Evolutionary conservation across 352 stramenopile genomes (phyloP).

Genomic region (Globisporangium emineosum): DNA sequence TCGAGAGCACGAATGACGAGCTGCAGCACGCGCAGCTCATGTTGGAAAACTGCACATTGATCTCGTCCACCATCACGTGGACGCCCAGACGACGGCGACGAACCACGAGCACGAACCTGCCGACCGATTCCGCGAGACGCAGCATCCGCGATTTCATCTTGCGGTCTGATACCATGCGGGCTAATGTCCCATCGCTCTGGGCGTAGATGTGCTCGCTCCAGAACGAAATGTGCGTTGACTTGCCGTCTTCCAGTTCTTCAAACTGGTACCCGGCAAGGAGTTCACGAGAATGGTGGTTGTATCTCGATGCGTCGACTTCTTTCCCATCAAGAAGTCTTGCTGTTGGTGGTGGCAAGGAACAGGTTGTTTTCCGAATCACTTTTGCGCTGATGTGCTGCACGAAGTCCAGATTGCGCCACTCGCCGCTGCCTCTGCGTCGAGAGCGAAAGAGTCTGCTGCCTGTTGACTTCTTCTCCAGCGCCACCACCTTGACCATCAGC

Average conservation of each 20-base stretch:
- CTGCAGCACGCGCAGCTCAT: constrained; percentile 5
- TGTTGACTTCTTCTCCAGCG: not conserved
- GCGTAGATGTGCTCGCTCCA: constrained; percentile 27
- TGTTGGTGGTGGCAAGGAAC: not conserved
- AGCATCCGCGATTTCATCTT: not conserved
- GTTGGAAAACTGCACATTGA: constrained; percentile 12
- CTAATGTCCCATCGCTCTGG: not conserved
- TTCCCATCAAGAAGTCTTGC: not conserved
- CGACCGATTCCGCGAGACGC: not conserved
- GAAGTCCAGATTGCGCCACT: constrained; percentile 18
- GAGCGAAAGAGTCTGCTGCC: not conserved
- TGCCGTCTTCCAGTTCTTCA: constrained; percentile 30
- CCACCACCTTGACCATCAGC: constrained; percentile 3
- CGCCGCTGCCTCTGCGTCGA: not conserved
- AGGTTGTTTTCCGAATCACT: constrained; percentile 11
- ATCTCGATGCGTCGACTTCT: not conserved
- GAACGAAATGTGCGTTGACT: constrained; percentile 36
- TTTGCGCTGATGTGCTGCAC: constrained; percentile 10
- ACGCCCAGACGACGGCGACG: constrained; percentile 3
- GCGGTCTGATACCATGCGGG: not conserved
- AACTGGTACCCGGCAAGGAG: constrained; percentile 31
- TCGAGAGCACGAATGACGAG: constrained; percentile 9
- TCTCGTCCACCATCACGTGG: constrained; percentile 8
- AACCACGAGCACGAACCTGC: constrained; percentile 2
- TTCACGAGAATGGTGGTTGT: not conserved